These are phyloP conservation scores for Botryosphaeria dothidea DNA, from an alignment of 2,329 filamentous ascomycete genomes.

Conservation along the genomic window DNA sequence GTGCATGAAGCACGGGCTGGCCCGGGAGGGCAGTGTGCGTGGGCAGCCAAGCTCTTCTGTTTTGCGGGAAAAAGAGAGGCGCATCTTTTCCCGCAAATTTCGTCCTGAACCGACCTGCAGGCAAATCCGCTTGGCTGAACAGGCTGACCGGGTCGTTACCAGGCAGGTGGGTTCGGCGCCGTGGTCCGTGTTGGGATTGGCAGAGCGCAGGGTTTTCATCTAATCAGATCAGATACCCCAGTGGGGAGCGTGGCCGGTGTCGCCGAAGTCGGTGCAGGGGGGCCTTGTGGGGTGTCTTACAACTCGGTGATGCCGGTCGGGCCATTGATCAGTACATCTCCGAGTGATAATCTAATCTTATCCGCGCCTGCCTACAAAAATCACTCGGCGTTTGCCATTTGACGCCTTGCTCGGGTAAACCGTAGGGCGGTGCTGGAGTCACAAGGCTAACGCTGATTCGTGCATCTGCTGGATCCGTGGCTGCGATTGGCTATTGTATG, in stretches of 20 bases:
- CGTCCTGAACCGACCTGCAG: background rate
- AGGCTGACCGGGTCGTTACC: background rate
- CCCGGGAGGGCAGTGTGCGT: background rate
- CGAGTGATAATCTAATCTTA: background rate
- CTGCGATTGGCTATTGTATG: no score
- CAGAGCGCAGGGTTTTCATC: background rate
- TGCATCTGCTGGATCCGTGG: no score
- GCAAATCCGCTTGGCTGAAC: conserved; percentile 4
- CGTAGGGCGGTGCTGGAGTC: no score
- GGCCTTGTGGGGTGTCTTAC: background rate
- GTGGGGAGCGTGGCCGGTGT: background rate
- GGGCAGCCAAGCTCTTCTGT: background rate
- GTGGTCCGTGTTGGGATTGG: background rate
- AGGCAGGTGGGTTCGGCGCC: background rate
- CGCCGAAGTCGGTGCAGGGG: background rate
- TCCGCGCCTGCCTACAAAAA: background rate
- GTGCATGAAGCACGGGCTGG: background rate
- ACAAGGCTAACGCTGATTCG: no score
- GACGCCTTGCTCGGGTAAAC: no score
- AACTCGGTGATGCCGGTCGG: background rate
- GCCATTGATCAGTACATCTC: background rate
- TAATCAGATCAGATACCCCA: conserved; percentile 5
- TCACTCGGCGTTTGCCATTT: background rate
- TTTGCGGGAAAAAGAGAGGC: background rate
- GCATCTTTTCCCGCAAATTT: background rate